Percentiles rank a stretch among this genome's conserved stretches.
Conservation (phyloP, 2,329 filamentous ascomycete species). For the Atkinsonella hypoxylon region DNA sequence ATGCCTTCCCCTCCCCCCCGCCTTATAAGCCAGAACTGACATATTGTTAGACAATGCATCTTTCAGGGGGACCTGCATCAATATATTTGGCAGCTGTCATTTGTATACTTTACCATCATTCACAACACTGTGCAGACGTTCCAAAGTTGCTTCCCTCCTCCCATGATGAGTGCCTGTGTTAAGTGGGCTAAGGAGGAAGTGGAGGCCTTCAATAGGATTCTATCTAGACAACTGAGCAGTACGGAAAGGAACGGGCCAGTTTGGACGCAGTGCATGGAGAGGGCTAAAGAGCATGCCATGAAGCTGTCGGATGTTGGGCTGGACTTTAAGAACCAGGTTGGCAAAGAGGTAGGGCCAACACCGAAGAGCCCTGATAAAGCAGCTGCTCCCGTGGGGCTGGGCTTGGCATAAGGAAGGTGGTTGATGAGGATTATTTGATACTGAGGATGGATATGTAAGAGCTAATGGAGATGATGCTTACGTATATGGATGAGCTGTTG, state of each 20-base stretch:
- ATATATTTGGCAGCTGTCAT: constrained; percentile 92
- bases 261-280: constrained; percentile 74
- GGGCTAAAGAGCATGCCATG: constrained; percentile 67
- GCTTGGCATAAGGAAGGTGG: constrained; percentile 15
- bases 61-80: constrained; percentile 88
- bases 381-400: constrained; percentile 16
- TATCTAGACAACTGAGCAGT: constrained; percentile 76
- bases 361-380: constrained; percentile 8
- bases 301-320: constrained; percentile 77
- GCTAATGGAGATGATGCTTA: not conserved
- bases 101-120: constrained; percentile 90
- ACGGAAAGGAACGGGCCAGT: constrained; percentile 63
- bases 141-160: constrained; percentile 71
- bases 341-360: constrained; percentile 34
- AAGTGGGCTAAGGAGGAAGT: constrained; percentile 97
- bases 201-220: constrained; percentile 75
- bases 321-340: constrained; percentile 77
- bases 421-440: not conserved
- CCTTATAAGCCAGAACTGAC: not conserved
- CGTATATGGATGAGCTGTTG: not conserved
- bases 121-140: constrained; percentile 87
- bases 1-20: no score
- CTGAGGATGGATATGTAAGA: not conserved
- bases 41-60: constrained; percentile 62
- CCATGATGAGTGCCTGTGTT: constrained; percentile 87